Percentiles rank a stretch among this genome's conserved stretches.
Evolutionary conservation across 257 asterid species (phyloP).

Genomic region (Anisodus acutangulus): DNA sequence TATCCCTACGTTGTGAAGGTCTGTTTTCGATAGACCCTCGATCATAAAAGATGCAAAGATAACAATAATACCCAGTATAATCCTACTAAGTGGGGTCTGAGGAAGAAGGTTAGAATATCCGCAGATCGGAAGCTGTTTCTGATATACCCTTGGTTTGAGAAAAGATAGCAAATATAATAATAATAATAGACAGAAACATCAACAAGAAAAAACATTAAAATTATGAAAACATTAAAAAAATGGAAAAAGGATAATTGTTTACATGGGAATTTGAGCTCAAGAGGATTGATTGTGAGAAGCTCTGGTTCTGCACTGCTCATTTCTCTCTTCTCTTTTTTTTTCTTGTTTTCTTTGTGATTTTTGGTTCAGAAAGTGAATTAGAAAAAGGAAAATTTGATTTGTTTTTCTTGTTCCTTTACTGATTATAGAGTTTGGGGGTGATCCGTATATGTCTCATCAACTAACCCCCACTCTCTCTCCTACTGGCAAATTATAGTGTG

Average conservation of each 20-base stretch:
- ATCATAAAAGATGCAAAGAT: too few relatives aligned
- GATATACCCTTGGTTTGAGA: too few relatives aligned
- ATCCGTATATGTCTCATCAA: conserved; percentile 38
- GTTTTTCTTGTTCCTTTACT: not conserved
- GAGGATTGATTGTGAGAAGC: conserved; percentile 62
- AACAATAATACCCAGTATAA: too few relatives aligned
- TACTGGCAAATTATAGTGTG: too few relatives aligned
- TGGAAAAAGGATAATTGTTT: conserved; percentile 31
- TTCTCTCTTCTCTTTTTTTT: conserved; percentile 4
- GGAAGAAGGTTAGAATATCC: too few relatives aligned
- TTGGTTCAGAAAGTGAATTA: conserved; percentile 10
- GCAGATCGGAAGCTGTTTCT: too few relatives aligned
- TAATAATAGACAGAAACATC: too few relatives aligned
- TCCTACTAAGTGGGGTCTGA: too few relatives aligned
- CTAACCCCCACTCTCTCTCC: not conserved
- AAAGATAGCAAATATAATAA: too few relatives aligned
- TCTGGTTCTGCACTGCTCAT: conserved; percentile 66
- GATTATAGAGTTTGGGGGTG: conserved; percentile 30
- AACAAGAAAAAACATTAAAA: not conserved
- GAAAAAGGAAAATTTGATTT: not conserved
- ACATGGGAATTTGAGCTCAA: conserved; percentile 74
- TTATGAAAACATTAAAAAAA: not conserved
- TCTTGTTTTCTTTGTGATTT: not conserved
- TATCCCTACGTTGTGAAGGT: too few relatives aligned
- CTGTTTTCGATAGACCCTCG: too few relatives aligned